Evolutionary conservation across 177 flowering plant species (phyloP).

Genomic region (Tripterygium wilfordii): DNA sequence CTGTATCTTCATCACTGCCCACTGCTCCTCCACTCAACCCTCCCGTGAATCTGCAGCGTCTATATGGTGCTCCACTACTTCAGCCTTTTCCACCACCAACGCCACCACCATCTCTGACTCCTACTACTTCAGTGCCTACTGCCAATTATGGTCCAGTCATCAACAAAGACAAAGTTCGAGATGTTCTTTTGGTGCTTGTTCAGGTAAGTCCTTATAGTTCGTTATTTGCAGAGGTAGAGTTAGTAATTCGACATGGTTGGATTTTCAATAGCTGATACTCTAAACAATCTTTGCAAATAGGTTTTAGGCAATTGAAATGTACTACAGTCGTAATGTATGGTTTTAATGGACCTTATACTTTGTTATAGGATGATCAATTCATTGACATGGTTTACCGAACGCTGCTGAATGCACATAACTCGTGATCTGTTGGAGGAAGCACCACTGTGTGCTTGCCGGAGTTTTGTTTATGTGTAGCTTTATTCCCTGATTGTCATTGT

Average conservation of each 20-base stretch:
- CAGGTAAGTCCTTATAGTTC: conserved; percentile 27
- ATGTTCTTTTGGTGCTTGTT: conserved; percentile 42
- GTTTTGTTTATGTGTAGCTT: too few relatives aligned
- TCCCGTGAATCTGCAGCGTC: conserved; percentile 24
- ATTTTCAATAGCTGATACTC: too few relatives aligned
- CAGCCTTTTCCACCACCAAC: conserved; percentile 52
- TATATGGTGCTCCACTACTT: conserved; percentile 38
- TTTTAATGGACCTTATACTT: neutral
- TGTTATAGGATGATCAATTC: conserved; percentile 36
- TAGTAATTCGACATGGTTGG: neutral
- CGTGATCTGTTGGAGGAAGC: conserved; percentile 8
- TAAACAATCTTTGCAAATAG: too few relatives aligned
- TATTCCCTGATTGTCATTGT: too few relatives aligned
- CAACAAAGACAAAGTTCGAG: conserved; percentile 41
- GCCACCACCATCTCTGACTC: conserved; percentile 41
- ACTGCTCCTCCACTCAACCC: conserved; percentile 59
- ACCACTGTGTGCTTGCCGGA: neutral
- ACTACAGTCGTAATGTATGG: neutral
- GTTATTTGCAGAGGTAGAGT: too few relatives aligned
- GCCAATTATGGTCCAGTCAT: conserved; percentile 26
- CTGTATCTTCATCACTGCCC: conserved; percentile 40
- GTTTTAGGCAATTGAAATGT: too few relatives aligned
- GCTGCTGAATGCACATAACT: conserved; percentile 31
- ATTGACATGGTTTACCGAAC: conserved; percentile 39
- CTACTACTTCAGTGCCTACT: conserved; percentile 18